A percentile compares a stretch with the other conserved stretches of the same genome.
Evolutionary conservation across 148 eudicot species (phyloP).

Genomic region (Polygonum aviculare): DNA sequence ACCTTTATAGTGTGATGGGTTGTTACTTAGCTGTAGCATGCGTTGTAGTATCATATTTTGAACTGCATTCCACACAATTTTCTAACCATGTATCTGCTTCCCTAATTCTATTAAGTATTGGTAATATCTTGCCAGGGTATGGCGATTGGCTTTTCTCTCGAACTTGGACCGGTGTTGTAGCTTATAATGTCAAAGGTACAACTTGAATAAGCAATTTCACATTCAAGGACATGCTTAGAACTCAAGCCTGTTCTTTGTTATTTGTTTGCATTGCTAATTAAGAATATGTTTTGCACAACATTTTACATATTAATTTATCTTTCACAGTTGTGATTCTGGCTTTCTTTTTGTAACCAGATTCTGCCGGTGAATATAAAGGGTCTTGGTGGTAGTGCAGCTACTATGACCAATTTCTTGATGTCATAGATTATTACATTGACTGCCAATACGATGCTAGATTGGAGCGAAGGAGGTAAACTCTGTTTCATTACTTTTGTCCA

Average conservation of each 20-base stretch:
- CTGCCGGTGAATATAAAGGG: conserved; percentile 34
- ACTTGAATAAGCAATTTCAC: no score
- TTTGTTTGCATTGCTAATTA: no score
- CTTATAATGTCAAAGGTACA: conserved; percentile 91
- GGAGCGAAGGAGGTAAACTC: conserved; percentile 78
- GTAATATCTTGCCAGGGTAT: neutral
- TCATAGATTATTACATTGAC: conserved; percentile 63
- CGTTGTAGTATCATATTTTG: conserved; percentile 45
- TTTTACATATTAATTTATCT: neutral
- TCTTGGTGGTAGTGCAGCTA: conserved; percentile 75
- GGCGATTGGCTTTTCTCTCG: conserved; percentile 42
- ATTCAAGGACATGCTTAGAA: no score
- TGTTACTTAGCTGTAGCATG: conserved; percentile 50
- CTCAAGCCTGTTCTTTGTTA: no score
- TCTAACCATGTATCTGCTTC: neutral
- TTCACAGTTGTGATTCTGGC: neutral
- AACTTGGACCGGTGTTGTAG: conserved; percentile 85
- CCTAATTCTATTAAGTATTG: neutral
- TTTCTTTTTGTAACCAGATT: conserved; percentile 29
- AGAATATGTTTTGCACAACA: neutral
- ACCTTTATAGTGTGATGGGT: conserved; percentile 28
- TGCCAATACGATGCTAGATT: conserved; percentile 50
- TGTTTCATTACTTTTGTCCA: neutral
- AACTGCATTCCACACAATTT: neutral
- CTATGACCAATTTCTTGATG: conserved; percentile 39